phyloP scores from a whole-genome alignment of 805 yeast species.

The Candida xiaguanensis region DNA sequence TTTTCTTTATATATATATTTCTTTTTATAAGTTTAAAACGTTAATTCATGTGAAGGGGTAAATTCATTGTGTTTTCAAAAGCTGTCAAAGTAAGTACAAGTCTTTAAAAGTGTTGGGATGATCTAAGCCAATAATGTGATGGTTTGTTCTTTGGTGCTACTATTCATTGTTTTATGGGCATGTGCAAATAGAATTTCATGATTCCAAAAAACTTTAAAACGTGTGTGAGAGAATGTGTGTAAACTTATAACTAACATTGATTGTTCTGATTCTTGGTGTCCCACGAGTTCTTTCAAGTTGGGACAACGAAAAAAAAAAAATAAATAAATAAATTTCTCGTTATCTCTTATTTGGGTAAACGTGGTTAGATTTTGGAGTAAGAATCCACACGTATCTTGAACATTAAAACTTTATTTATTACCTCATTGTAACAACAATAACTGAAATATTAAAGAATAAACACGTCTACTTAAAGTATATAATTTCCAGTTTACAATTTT shows the following conservation, averaged over 20 bases:
- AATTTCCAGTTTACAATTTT: neutral
- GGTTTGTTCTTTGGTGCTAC: too few species aligned
- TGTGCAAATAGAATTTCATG: neutral
- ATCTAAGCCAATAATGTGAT: neutral
- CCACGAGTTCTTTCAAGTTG: neutral
- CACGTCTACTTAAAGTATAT: slow-evolving; percentile 1
- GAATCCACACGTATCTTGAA: slow-evolving; percentile 2
- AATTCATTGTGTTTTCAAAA: too few species aligned
- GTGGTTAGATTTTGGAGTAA: slow-evolving; percentile 1
- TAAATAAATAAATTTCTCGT: neutral
- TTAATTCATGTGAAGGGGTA: neutral
- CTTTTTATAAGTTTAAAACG: too few species aligned
- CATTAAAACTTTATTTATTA: too few species aligned
- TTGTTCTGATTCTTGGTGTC: neutral
- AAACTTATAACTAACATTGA: too few species aligned
- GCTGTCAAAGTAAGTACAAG: neutral
- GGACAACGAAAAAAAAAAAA: too few species aligned
- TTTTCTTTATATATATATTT: too few species aligned
- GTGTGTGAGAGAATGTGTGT: neutral
- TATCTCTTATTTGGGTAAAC: neutral
- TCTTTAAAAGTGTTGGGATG: neutral
- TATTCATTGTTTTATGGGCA: neutral
- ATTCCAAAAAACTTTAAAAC: too few species aligned
- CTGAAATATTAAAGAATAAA: too few species aligned
- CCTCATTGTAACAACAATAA: too few species aligned